Evolutionary conservation across 768 basidiomycete genomes (phyloP), one percentile per base, ranked within the genome.

Genomic region (Lactifluus pinguis): DNA sequence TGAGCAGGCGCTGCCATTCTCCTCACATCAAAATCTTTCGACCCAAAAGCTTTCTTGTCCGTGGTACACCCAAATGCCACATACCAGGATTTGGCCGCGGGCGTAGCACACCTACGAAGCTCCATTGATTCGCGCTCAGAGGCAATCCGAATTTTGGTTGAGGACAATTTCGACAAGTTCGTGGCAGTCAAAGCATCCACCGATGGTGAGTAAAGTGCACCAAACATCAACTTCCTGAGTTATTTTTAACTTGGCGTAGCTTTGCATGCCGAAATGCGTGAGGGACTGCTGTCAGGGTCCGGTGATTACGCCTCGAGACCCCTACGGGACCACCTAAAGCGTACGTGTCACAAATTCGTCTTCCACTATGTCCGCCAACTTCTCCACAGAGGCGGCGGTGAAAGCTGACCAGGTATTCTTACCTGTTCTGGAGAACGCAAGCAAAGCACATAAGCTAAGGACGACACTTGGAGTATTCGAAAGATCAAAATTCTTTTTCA

Each of bases 161-260:
- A 98, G 71, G 93, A 98, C 67, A 97, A 98, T 72, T 98, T 98
- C 72, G 95, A 98, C 74, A 81, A 93, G 13, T 99, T 98, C 68
- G 95, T 98, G 17, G 90, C 92, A 3, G 95, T 99, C 58, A 99
- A 99, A 69, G 91, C 92, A 9, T 90, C 89, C 9, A 95, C 91
- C n/a, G 95, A 95, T 73, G 89, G 95, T 94, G 72, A 55, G 76
- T 54, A 50, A 38, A 15, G 32, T 15, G 8, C 17, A 53, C 30
- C 44, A 9, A 14, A 21, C 15, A 52, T 15, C 29, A 49, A 7
- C 17, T 1, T 8, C 17, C 36, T 11, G 38, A 36, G 1, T n/a
- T 55, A 29, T 47, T 51, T 57, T 38, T 49, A 21, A n/a, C 19
- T 19, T 48, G 9, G 9, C 42, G 38, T 67, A 98, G 95, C 89